phyloP scores from a whole-genome alignment of 129 eudicot species.

The Heracleum sosnowskyi region DNA sequence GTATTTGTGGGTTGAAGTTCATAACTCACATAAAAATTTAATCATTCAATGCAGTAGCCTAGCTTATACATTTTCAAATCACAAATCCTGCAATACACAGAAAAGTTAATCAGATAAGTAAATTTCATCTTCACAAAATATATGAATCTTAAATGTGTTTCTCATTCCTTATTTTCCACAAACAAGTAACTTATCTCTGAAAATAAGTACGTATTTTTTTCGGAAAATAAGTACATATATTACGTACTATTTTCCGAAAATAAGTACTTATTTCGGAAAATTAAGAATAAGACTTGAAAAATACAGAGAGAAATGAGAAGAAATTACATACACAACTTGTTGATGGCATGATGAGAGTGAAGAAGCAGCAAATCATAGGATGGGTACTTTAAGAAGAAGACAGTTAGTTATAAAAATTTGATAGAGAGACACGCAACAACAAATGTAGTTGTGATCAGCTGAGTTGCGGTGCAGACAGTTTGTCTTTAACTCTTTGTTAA shows the following conservation, averaged over 20 bases:
- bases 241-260: too few relatives aligned
- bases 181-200: too few relatives aligned
- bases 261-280: too few relatives aligned
- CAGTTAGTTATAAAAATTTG: neutral
- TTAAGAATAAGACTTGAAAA: too few relatives aligned
- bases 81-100: neutral
- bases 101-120: neutral
- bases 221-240: too few relatives aligned
- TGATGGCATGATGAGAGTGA: neutral
- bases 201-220: too few relatives aligned
- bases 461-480: neutral
- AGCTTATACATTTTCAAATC: neutral
- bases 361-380: neutral
- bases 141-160: too few relatives aligned
- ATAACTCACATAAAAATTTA: slow-evolving; percentile 11
- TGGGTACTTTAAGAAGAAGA: neutral
- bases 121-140: too few relatives aligned
- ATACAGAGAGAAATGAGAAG: too few relatives aligned
- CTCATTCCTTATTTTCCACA: too few relatives aligned
- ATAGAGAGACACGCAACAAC: neutral
- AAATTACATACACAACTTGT: neutral
- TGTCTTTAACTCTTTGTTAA: too few relatives aligned
- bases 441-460: neutral
- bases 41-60: slow-evolving; percentile 1
- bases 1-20: slow-evolving; percentile 46